phyloP scores from a whole-genome alignment of 2,329 filamentous ascomycete species.

The Metarhizium brunneum region DNA sequence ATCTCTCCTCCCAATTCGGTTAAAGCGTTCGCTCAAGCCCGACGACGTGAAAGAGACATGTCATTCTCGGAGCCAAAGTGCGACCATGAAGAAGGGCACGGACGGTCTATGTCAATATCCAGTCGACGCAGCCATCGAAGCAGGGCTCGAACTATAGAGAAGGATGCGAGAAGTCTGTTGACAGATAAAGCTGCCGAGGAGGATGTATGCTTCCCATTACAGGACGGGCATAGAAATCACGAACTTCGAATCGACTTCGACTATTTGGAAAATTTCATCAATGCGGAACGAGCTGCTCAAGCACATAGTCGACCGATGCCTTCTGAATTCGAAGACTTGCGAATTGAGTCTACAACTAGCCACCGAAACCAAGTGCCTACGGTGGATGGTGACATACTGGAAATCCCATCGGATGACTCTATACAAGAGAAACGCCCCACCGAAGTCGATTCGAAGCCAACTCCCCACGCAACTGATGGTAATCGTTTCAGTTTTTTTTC shows the following conservation, averaged over 20 bases:
- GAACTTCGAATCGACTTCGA: conserved; percentile 86
- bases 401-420: conserved; percentile 39
- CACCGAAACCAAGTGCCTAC: conserved; percentile 33
- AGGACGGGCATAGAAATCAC: conserved; percentile 55
- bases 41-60: conserved; percentile 69
- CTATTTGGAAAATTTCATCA: conserved; percentile 84
- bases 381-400: conserved; percentile 46
- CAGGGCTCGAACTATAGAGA: conserved; percentile 50
- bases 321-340: conserved; percentile 23
- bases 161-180: conserved; percentile 51
- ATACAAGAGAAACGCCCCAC: conserved; percentile 37
- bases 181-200: conserved; percentile 69
- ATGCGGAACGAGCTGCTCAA: conserved; percentile 43
- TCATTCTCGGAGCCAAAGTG: conserved; percentile 41
- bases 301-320: conserved; percentile 40
- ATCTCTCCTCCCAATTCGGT: conserved; percentile 92
- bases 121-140: conserved; percentile 53
- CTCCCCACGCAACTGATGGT: conserved; percentile 40
- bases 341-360: conserved; percentile 15
- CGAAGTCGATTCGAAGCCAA: conserved; percentile 26
- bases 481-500: conserved; percentile 97
- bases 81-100: conserved; percentile 40
- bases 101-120: conserved; percentile 61
- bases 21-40: conserved; percentile 89
- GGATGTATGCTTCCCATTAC: conserved; percentile 82